A percentile compares a stretch with the other conserved stretches of the same genome.
Conservation (phyloP, 371 early-diverging fungal species). For the Cokeromyces recurvatus region DNA sequence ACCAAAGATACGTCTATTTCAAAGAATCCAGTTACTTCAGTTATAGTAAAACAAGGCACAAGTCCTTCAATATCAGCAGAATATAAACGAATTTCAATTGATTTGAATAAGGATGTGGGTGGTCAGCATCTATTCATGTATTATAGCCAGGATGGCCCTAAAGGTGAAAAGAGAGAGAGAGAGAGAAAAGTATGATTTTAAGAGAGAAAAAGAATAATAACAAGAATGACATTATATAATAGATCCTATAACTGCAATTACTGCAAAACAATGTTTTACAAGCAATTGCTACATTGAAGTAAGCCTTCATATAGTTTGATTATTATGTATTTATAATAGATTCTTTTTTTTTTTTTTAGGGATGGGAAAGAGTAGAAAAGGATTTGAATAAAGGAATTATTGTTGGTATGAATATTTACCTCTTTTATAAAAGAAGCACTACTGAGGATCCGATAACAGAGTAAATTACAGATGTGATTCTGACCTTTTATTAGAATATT, state of each 20-base stretch:
- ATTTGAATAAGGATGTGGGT: constrained; percentile 29
- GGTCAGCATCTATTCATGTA: constrained; percentile 26
- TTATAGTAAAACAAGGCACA: constrained; percentile 23
- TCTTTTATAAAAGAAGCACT: constrained; percentile 27
- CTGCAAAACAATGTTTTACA: constrained; percentile 47
- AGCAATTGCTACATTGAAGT: constrained; percentile 46
- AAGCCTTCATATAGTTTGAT: no score
- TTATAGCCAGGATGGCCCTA: constrained; percentile 25
- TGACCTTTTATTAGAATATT: no score
- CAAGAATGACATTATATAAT: constrained; percentile 7
- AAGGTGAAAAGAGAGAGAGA: constrained; percentile 19
- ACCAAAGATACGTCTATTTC: constrained; percentile 26
- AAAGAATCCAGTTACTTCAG: constrained; percentile 23
- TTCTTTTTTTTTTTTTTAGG: constrained; percentile 7
- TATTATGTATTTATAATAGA: constrained; percentile 6
- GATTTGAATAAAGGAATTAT: constrained; percentile 35
- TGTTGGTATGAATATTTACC: constrained; percentile 44
- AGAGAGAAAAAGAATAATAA: no score
- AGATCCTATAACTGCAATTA: constrained; percentile 49
- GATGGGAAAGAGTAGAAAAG: constrained; percentile 28
- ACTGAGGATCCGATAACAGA: constrained; percentile 28
- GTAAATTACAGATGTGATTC: constrained; percentile 18
- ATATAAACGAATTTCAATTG: constrained; percentile 27
- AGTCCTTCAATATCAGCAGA: constrained; percentile 26
- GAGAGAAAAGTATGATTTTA: no score